A percentile compares a stretch with the other conserved stretches of the same genome.
phyloP scores from a whole-genome alignment of 768 basidiomycete species.

The Boletus rubropictus region DNA sequence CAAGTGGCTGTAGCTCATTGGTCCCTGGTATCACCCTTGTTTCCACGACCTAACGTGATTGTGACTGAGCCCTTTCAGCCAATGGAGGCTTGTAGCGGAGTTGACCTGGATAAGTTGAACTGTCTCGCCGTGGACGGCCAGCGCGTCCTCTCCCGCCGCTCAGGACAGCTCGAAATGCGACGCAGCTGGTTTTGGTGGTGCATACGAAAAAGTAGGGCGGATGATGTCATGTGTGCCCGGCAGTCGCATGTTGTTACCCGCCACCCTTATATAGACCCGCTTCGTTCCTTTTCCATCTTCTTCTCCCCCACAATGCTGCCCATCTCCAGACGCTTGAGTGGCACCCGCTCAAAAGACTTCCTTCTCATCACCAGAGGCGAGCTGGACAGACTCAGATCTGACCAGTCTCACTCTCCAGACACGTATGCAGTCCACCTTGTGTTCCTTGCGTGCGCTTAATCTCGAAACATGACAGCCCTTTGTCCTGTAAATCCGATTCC shows the following conservation, averaged over 20 bases:
- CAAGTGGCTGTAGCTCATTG: no score
- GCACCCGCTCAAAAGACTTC: slow-evolving; percentile 35
- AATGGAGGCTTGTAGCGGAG: not conserved
- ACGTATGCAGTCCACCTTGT: slow-evolving; percentile 32
- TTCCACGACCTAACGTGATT: not conserved
- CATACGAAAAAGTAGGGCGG: slow-evolving; percentile 12
- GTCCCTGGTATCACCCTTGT: no score
- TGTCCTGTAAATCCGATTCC: not conserved
- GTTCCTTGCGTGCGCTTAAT: slow-evolving; percentile 32
- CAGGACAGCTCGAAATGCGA: no score
- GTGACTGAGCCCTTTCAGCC: not conserved
- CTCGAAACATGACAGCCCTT: slow-evolving; percentile 20
- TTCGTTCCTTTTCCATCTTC: not conserved
- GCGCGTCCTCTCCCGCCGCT: no score
- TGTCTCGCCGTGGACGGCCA: no score
- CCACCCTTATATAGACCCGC: slow-evolving; percentile 9
- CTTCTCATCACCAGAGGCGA: slow-evolving; percentile 33
- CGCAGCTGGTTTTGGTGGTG: no score
- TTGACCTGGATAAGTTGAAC: no score
- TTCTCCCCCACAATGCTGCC: slow-evolving; percentile 11
- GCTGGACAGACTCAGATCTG: slow-evolving; percentile 20
- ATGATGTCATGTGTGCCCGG: slow-evolving; percentile 19
- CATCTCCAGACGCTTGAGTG: slow-evolving; percentile 33
- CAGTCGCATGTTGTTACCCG: not conserved
- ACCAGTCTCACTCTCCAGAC: slow-evolving; percentile 8